Percentiles rank a stretch among this genome's conserved stretches.
phyloP scores from a whole-genome alignment of 345 rosid genomes.

The Citrus australasica region DNA sequence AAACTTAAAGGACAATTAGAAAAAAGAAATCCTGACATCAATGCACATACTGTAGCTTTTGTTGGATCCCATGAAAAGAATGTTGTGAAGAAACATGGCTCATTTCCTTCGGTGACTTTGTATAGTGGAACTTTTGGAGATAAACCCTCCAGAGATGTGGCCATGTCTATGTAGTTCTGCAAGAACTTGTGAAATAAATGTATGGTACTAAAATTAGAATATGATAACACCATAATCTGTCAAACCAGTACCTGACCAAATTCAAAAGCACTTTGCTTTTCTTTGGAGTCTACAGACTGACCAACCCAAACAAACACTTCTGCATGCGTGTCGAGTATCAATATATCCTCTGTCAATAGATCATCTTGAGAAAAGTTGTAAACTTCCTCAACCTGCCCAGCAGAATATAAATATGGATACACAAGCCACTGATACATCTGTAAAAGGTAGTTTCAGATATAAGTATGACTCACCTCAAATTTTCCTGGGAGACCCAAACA shows the following conservation, averaged over 20 bases:
- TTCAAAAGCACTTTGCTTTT: conserved; percentile 87
- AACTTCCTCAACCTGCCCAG: conserved; percentile 84
- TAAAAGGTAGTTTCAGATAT: conserved; percentile 10
- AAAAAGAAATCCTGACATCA: conserved; percentile 6
- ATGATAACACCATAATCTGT: conserved; percentile 1
- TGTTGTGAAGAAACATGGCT: conserved; percentile 88
- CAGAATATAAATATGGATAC: conserved; percentile 16
- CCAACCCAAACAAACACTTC: conserved; percentile 99
- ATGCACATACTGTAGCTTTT: conserved; percentile 67
- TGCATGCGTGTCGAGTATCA: conserved; percentile 90
- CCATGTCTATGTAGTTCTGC: conserved; percentile 84
- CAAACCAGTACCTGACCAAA: conserved; percentile 76
- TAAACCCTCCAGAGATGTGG: conserved; percentile 78
- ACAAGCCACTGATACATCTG: conserved; percentile 15
- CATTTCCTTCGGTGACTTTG: conserved; percentile 93
- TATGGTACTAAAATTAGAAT: conserved; percentile 2
- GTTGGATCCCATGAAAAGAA: conserved; percentile 87
- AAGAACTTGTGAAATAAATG: conserved; percentile 22
- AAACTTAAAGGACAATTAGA: conserved; percentile 6
- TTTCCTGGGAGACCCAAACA: conserved; percentile 58
- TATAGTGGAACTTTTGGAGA: conserved; percentile 81
- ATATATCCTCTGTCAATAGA: conserved; percentile 85
- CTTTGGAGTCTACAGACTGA: conserved; percentile 71
- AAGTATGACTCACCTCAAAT: conserved; percentile 71
- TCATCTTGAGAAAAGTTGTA: conserved; percentile 95